Base-by-base conservation (phyloP, 2,329 filamentous ascomycete species). In the Fusarium subglutinans region DNA sequence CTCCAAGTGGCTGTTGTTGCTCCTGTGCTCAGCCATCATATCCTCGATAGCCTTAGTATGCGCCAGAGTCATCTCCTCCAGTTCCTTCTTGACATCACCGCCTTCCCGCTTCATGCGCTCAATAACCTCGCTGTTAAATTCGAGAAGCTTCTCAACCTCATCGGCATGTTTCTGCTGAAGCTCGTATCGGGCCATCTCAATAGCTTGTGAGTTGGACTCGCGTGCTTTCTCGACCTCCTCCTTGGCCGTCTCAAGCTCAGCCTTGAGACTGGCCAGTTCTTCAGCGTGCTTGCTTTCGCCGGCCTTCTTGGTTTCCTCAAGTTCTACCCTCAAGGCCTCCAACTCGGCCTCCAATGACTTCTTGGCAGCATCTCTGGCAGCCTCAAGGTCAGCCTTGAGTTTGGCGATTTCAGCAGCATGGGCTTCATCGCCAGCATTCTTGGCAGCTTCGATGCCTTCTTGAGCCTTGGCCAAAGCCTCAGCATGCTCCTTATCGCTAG, bases 91-190 rank as follows among this genome's bases (percentile, higher is more conserved):
- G 18, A 81, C 79, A 35, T 82, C 80, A 8, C 79, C 76, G 5
- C 82, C 79, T 59, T 86, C 82, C 17, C 79, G 76, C 79, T 84
- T 85, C 76, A 85, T 77, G 38, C 76, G 78, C 20, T 85, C 83
- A 56, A 86, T 76, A 20, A 82, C 80, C 63, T 87, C 83, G 9
- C 82, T 80, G 70, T 87, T 84, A 61, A 82, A 79, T 28, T 80
- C 79, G 43, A 85, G 79, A 24, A 88, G 79, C 72, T 86, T 86
- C 73, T 87, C 84, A 30, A 90, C 81, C 67, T 88, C 85, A 28
- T 81, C 81, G 47, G 85, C 82, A 78, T 87, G 83, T 76, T 82
- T 83, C 41, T 83, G 80, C 70, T 87, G 82, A 44, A 87, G 82
- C 26, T 87, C 84, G 22, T 83, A 81, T 79, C 83, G 86, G 44